Evolutionary conservation across 1,284 basidiomycete species (phyloP), one percentile per base, ranked within the genome.

Genomic region (Cystobasidium sp.): DNA sequence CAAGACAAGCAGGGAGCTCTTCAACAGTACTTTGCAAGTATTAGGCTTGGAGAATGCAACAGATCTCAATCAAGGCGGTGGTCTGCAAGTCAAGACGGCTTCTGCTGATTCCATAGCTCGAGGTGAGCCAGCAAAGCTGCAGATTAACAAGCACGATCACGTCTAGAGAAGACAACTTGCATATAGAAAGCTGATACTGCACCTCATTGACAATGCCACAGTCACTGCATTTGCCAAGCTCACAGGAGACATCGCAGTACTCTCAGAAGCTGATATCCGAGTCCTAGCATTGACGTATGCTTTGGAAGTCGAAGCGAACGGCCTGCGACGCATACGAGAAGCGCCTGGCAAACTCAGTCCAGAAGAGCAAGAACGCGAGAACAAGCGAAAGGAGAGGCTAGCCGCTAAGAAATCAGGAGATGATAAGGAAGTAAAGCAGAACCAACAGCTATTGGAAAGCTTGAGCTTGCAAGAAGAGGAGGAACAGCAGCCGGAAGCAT

Each of bases 171-270:
- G 55, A 10, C 31, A 31, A 2, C 5, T 5, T 31, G 31, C 31
- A 31, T 31, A 31, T 31, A 31, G 31, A 31, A 31, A 20, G 31
- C 55, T 56, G 55, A 56, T 6, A 6, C 39, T 31, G 9, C 3
- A 49, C 6, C 10, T 14, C 22, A 44, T n/a, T 10, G 56, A 49
- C 37, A 14, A 68, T 75, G 22, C 39, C 44, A 18, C 78, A 93
- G 97, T 96, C 9, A 91, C 92, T 65, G 90, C 91, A 76, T 92
- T 91, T 83, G 93, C 97, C 3, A 95, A 93, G 85, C 93, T 93
- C 85, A 97, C 96, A 0, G 97, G 97, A 83, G 97, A 99, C 83
- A 96, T 94, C 81, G 86, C 92, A 46, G 96, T 96, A 58, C 86
- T 99, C 43, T 97, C 94, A 9, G 87, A 90, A 80, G 88, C 95